Conservation (phyloP, 768 basidiomycete species). For the Sporobolomyces roseus region DNA sequence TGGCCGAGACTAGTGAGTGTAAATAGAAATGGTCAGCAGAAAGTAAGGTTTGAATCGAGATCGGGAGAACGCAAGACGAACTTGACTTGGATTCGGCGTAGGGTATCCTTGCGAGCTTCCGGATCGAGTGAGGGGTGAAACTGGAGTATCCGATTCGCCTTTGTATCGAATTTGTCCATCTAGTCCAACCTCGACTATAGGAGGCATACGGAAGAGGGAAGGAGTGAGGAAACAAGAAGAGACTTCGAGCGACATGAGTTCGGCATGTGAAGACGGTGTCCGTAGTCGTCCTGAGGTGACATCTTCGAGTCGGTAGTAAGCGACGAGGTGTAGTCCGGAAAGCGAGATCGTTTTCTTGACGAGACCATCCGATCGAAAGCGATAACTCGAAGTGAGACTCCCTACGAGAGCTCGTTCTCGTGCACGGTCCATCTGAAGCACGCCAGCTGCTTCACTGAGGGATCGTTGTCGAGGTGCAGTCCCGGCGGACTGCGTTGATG, state of each 20-base stretch:
- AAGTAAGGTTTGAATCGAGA: no score
- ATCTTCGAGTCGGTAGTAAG: constrained; percentile 89
- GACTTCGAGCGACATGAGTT: constrained; percentile 75
- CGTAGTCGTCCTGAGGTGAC: constrained; percentile 82
- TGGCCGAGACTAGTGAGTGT: neutral
- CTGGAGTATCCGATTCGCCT: constrained; percentile 36
- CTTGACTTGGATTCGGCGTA: constrained; percentile 14
- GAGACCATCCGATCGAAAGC: constrained; percentile 86
- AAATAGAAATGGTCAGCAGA: no score
- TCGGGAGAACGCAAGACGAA: no score
- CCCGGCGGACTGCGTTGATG: neutral
- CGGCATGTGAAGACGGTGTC: constrained; percentile 78
- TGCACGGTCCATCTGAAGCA: constrained; percentile 27
- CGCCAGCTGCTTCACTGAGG: constrained; percentile 3
- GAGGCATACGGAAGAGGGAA: constrained; percentile 84
- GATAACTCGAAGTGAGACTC: constrained; percentile 85
- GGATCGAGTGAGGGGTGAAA: constrained; percentile 19
- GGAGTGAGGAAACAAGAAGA: constrained; percentile 82
- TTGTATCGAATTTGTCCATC: constrained; percentile 76
- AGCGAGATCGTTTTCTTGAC: constrained; percentile 94
- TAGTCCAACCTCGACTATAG: constrained; percentile 75
- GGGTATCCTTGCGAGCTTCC: constrained; percentile 28
- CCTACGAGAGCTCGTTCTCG: constrained; percentile 76
- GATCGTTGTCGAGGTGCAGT: neutral
- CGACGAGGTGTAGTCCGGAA: constrained; percentile 86